Evolutionary conservation across 225 moss, liverwort and hornwort species (phyloP), one percentile per base, ranked within the genome.

Genomic region (Rhytidiadelphus loreus): DNA sequence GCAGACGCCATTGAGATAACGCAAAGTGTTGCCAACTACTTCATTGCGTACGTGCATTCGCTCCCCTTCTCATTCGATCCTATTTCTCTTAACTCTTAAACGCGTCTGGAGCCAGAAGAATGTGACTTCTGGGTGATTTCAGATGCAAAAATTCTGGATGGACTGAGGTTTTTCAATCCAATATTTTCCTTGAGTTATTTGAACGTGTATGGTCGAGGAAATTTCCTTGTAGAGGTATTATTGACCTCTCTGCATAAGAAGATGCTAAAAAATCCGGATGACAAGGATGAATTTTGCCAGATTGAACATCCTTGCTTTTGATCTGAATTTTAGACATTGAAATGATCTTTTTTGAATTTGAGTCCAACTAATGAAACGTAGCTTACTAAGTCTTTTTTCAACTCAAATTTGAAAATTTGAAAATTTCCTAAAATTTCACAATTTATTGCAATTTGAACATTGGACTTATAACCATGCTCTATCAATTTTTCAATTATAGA

Each of bases 1-100:
- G 91, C 92, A 32, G 91, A 92, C 61, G 97, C 98, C 61, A 53
- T 94, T 83, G 89, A 86, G 64, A 53, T 98, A 39, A 96, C 98
- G 26, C 97, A 98, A 88, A 91, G 93, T 78, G 94, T 92, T 71
- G 96, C 96, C n/a, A 95, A 95, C 90, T 98, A 87, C 83, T 88
- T 96, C 53, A 87, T 98, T 87, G 92, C 92, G 98, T 98, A 91
- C 12, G 85, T 85, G 86, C 70, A 68, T 57, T 71, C 21, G 8
- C 53, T 68, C 30, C 62, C 52, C 39, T 71, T 65, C 24, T 48
- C 46, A 60, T 75, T 30, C 28, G 9, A 61, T 26, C 43, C 6
- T 35, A 4, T 28, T 62, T 23, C 23, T 68, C 20, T 24, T 4
- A 35, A 35, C 22, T 22, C 35, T 52, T 2, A 48, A 44, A 72